Evolutionary conservation across 148 eudicot species (phyloP), one percentile per base, ranked within the genome.

Genomic region (Rhododendron ovatum): DNA sequence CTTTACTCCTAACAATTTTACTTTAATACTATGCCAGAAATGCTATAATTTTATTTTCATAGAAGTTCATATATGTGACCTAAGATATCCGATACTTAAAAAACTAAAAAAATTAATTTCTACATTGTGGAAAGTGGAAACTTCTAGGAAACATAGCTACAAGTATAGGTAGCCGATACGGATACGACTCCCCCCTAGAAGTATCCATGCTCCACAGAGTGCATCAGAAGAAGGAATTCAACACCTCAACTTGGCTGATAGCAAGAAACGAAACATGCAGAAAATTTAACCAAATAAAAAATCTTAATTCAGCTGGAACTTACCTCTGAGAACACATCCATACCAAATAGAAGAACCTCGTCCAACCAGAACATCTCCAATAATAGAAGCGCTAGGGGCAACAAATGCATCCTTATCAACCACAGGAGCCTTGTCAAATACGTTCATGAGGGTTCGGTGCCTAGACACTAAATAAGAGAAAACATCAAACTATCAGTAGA

Each of bases 271-370:
- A 5, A 83, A n/a, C 55, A 65, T 63, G 20, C 24, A 43, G 35
- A 28, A 63, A 83, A 69, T 3, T 47, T 45, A 83, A 69, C 20
- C 33, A 63, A 47, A 65, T 13, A 15, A 24, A 30, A 17, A 26
- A 15, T 17, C 39, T 83, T 43, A 30, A 71, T 71, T 84, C 78
- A 12, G 80, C 13, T 74, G 80, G 3, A 51, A 45, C 81, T 87
- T 87, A 96, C 99, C 99, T 95, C 99, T 91, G 88, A 96, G 86
- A 28, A 96, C 95, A 86, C 96, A 95, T 65, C 99, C 99, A 88
- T 95, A 96, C 99, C 97, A 95, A 86, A 96, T 91, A 33, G 98
- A 95, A 73, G 99, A 90, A 59, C 92, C 86, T 61, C 81, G 86
- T 85, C 99, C 99, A 26, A 96, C 86, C n/a, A 86, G 94, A 88